Conservation (phyloP, 768 basidiomycete species). For the Pulveroboletus frians region DNA sequence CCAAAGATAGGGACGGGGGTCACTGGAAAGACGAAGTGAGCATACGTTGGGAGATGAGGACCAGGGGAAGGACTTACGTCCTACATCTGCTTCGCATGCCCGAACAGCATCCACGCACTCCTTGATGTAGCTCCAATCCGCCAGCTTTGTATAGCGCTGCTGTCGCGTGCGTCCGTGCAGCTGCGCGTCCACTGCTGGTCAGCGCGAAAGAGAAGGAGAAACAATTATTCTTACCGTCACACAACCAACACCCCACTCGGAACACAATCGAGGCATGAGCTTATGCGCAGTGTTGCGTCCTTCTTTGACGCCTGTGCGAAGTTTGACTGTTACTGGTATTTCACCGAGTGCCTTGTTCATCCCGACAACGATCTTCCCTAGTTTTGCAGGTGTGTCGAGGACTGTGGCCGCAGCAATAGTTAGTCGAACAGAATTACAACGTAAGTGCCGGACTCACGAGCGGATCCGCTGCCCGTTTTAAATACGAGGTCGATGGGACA, state of each 20-base stretch:
- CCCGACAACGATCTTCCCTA: conserved; percentile 83
- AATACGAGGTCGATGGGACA: conserved; percentile 98
- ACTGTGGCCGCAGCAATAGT: conserved; percentile 41
- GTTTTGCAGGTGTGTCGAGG: conserved; percentile 72
- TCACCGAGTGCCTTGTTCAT: conserved; percentile 91
- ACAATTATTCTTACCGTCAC: conserved; percentile 33
- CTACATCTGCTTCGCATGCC: conserved; percentile 61
- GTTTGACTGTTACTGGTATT: conserved; percentile 84
- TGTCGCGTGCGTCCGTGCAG: conserved; percentile 94
- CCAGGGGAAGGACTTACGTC: conserved; percentile 41
- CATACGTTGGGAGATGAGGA: background rate
- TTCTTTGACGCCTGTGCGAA: conserved; percentile 92
- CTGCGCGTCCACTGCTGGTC: conserved; percentile 35
- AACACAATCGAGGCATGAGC: conserved; percentile 73
- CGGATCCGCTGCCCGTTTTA: conserved; percentile 84
- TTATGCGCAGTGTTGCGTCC: conserved; percentile 84
- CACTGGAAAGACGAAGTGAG: conserved; percentile 38
- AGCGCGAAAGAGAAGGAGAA: background rate
- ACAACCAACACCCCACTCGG: conserved; percentile 44
- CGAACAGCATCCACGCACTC: conserved; percentile 81
- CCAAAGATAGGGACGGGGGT: conserved; percentile 92
- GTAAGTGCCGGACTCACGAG: conserved; percentile 49
- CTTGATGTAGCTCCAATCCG: conserved; percentile 94
- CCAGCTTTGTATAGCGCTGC: conserved; percentile 87
- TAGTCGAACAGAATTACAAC: background rate